Conservation (phyloP, 768 basidiomycete genomes). For the Chiua virens region DNA sequence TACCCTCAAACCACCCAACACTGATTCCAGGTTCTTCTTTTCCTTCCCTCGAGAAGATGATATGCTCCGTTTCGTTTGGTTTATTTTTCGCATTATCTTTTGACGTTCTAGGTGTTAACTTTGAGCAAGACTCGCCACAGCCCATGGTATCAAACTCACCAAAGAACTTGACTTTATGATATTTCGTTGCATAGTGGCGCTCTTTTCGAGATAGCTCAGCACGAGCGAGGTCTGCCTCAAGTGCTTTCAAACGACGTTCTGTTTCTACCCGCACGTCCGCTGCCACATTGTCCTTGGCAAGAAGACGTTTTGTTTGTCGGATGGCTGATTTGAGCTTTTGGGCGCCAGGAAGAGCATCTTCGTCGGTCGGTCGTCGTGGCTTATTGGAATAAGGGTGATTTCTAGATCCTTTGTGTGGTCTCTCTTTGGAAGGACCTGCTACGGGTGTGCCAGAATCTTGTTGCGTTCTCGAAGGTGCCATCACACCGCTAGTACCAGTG, state of each 20-base stretch:
- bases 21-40: constrained; percentile 42
- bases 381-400: constrained; percentile 15
- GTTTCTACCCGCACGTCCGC: constrained; percentile 82
- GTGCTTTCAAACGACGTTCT: constrained; percentile 71
- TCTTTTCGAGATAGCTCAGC: constrained; percentile 68
- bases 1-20: constrained; percentile 66
- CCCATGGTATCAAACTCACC: constrained; percentile 47
- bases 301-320: constrained; percentile 77
- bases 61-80: constrained; percentile 60
- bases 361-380: constrained; percentile 1
- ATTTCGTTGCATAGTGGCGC: constrained; percentile 69
- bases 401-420: constrained; percentile 10
- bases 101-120: constrained; percentile 64
- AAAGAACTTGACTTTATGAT: constrained; percentile 94
- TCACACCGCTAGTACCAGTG: not conserved
- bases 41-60: constrained; percentile 36
- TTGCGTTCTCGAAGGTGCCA: constrained; percentile 21
- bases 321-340: constrained; percentile 86
- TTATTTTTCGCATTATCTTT: constrained; percentile 79
- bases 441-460: not conserved
- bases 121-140: not conserved
- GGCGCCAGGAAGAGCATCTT: constrained; percentile 54
- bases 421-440: constrained; percentile 14
- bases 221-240: constrained; percentile 70
- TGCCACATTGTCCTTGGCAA: constrained; percentile 85